Conservation (phyloP, 495 filamentous ascomycete genomes). For the Lophiotrema nucula region DNA sequence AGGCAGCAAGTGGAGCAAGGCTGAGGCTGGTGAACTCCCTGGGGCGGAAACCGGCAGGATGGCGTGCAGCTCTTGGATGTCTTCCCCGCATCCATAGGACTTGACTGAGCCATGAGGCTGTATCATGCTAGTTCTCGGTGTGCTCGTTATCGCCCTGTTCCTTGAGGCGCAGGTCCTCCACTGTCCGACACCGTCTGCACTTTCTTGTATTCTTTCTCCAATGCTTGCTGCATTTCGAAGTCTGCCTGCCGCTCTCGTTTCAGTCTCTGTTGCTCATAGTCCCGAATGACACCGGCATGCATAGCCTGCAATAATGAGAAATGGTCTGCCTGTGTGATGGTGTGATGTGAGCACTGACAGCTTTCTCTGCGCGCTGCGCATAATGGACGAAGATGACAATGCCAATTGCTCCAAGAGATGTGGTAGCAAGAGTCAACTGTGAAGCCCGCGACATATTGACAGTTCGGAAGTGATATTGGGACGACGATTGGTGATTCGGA, state of each 20-base stretch:
- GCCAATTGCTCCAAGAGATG: conserved; percentile 68
- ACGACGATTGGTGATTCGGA: no score
- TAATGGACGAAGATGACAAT: conserved; percentile 88
- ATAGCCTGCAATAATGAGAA: conserved; percentile 64
- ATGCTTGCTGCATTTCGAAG: conserved; percentile 81
- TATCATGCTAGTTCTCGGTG: neutral
- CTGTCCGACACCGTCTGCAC: conserved; percentile 63
- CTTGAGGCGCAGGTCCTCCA: conserved; percentile 16
- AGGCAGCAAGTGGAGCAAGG: neutral
- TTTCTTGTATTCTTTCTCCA: conserved; percentile 90
- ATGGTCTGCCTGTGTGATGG: conserved; percentile 1
- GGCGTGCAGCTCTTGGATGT: no score
- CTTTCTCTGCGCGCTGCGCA: conserved; percentile 80
- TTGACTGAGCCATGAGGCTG: neutral
- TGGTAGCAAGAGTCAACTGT: conserved; percentile 78
- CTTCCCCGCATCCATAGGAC: neutral
- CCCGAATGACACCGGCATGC: conserved; percentile 91
- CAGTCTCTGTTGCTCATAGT: conserved; percentile 88
- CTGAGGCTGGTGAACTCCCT: neutral
- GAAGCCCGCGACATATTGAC: conserved; percentile 92
- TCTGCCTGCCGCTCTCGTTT: conserved; percentile 81
- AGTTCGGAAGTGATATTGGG: no score
- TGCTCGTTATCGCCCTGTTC: conserved; percentile 9
- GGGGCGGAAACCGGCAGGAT: neutral
- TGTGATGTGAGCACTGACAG: conserved; percentile 53